Base-by-base conservation (phyloP, 768 basidiomycete species). In the Rhodotorula diobovata region DNA sequence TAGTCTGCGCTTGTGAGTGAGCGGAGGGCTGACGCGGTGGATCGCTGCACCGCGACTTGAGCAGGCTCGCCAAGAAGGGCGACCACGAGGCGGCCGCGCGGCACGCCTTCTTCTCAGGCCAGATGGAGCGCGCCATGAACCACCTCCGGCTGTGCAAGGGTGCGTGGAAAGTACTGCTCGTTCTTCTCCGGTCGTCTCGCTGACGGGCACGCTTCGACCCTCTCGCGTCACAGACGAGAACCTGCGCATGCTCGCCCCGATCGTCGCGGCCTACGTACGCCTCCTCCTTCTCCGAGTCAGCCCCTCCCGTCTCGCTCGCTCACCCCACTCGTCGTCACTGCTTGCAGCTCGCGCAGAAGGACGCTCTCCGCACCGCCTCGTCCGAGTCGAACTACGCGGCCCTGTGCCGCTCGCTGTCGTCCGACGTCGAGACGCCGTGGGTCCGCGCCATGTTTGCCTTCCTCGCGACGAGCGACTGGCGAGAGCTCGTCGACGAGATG, bases 101-200 rank as follows among this genome's bases (percentile, higher is more conserved):
- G 35, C 71, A 72, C 41, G 74, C 74, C 1, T 72, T 75, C 68
- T 75, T 72, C 50, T 66, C 70, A 12, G 74, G 74, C 7, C 70
- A 69, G 25, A 62, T 75, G 20, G 70, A 75, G 57, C 63, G 63
- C 54, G 43, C 65, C 21, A 70, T 70, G 70, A 35, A 53, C 30
- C 69, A 61, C 43, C 43, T 75, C 1, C 59, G 59, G 4, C 23
- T 61, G 5, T 75, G 74, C 70, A 65, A 71, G 45, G 73, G 69
- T 73, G 39, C 37, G 70, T 34, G 0, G 25, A 12, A 9, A 10
- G 20, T 46, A 18, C 23, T 21, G 14, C 45, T 50, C 23, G 2
- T 12, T 50, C 23, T 4, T 5, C 23, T 25, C 2, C 39, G 12
- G 2, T 28, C n/a, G 1, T 2, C 10, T 7, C 10, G 11, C n/a